A percentile compares a stretch with the other conserved stretches of the same genome.
phyloP scores from a whole-genome alignment of 176 grass and related monocot species.

The Zoysia pacifica region DNA sequence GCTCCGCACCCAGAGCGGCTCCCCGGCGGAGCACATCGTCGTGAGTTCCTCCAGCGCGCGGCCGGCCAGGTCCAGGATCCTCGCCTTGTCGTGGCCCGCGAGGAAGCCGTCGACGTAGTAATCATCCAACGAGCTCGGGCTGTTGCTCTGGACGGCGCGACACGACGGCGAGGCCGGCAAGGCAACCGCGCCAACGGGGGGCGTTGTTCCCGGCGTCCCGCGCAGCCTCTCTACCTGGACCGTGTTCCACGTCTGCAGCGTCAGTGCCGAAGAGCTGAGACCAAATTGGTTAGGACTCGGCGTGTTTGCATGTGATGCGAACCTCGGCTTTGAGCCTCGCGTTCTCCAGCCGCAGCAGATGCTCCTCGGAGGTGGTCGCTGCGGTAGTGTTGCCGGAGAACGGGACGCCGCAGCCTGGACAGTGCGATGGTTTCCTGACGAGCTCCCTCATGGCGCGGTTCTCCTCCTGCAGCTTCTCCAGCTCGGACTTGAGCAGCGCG shows the following conservation, averaged over 20 bases:
- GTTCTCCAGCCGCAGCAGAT: constrained; percentile 67
- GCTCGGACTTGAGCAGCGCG: constrained; percentile 72
- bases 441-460: constrained; percentile 66
- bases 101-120: constrained; percentile 26
- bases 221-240: constrained; percentile 65
- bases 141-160: constrained; percentile 13
- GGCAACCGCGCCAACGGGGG: not conserved
- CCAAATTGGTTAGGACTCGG: not conserved
- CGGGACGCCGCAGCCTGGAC: constrained; percentile 53
- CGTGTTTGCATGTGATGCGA: not conserved
- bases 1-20: constrained; percentile 73
- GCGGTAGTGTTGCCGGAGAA: constrained; percentile 36
- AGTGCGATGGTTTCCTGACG: constrained; percentile 44
- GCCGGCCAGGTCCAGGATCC: constrained; percentile 48
- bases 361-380: constrained; percentile 39
- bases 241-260: not conserved
- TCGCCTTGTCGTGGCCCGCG: constrained; percentile 46
- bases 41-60: constrained; percentile 61
- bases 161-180: constrained; percentile 36
- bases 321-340: constrained; percentile 74
- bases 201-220: constrained; percentile 23
- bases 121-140: constrained; percentile 32
- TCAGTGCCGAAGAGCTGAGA: not conserved
- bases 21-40: constrained; percentile 53
- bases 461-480: constrained; percentile 76